Base-by-base conservation (phyloP, 306 rosid species). In the Oemleria cerasiformis region DNA sequence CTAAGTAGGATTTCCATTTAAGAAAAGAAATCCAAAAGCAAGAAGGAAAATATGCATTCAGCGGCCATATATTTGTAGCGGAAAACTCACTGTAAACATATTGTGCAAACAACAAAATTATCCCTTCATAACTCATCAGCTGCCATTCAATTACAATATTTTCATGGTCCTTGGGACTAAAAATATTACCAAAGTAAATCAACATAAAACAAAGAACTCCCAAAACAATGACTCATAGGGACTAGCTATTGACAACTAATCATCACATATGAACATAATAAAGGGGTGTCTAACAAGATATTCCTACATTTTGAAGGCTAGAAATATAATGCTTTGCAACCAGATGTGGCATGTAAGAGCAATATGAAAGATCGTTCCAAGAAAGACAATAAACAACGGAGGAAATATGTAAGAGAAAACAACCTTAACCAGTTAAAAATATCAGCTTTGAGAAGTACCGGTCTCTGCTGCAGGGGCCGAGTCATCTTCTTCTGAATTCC, bases 381-480 rank as follows among this genome's bases (percentile, higher is more conserved):
- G 41, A 36, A 55, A 12, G 42, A 4, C 55, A 65, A 34, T 1
- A 2, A 0, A 53, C 8, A 34, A 14, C 11, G 43, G 20, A 1
- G 54, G 20, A 60, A 36, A 17, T 8, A 9, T n/a, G 53, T 14
- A 41, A 17, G 36, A 11, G 50, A 40, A 3, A 53, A 41, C 59
- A 50, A 47, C 69, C 68, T 48, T 48, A n/a, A 17, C 47, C 55
- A 34, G 65, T 63, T 17, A 50, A 16, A 30, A 23, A 36, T 66
- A 20, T 84, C 67, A 84, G 73, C 80, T 84, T 77, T 68, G 72
- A 17, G 85, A 66, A 45, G 47, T 20, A 56, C 16, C 44, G 51
- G 62, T 57, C 57, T 79, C 86, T 36, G 65, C 64, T 2, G 64
- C 45, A 56, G 80, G 63, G 67, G 73, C 76, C 6, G 78, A 74